Percentiles rank a stretch among this genome's conserved stretches.
These are phyloP conservation scores for Endogone sp. DNA, from an alignment of 192 early-diverging fungal species.

Conservation along the genomic window DNA sequence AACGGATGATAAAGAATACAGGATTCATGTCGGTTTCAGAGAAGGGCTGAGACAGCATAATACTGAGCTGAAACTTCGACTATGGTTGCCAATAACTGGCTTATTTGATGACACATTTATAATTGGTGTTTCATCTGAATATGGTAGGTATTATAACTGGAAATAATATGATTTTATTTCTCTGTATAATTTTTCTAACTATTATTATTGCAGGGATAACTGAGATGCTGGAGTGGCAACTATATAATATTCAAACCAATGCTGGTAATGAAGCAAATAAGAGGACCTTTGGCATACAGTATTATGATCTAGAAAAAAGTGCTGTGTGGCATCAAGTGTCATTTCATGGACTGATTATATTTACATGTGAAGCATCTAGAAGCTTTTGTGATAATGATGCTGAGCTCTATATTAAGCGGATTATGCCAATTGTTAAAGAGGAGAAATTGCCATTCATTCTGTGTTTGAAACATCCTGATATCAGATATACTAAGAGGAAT, in stretches of 20 bases:
- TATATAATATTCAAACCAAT: not conserved
- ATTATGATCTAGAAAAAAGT: not conserved
- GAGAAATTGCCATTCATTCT: not conserved
- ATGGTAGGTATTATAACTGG: not conserved
- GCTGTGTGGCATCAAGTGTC: not conserved
- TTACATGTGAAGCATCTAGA: not conserved
- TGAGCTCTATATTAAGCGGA: not conserved
- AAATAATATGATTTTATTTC: not conserved
- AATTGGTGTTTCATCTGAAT: not conserved
- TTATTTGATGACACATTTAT: not conserved
- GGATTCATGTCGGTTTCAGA: not conserved
- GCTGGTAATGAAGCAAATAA: not conserved
- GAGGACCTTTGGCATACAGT: not conserved
- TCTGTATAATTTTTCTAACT: not conserved
- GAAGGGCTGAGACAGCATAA: not conserved
- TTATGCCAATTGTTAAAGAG: not conserved
- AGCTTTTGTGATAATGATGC: not conserved
- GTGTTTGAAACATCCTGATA: not conserved
- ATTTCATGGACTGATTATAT: not conserved
- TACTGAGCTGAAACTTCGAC: not conserved
- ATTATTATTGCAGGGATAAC: not conserved
- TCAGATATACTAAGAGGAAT: too few species aligned
- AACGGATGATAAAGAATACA: not conserved
- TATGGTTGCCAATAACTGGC: not conserved
- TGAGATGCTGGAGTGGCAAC: not conserved